A percentile compares a stretch with the other conserved stretches of the same genome.
phyloP scores from a whole-genome alignment of 331 rosid genomes.

The Telfairia occidentalis region DNA sequence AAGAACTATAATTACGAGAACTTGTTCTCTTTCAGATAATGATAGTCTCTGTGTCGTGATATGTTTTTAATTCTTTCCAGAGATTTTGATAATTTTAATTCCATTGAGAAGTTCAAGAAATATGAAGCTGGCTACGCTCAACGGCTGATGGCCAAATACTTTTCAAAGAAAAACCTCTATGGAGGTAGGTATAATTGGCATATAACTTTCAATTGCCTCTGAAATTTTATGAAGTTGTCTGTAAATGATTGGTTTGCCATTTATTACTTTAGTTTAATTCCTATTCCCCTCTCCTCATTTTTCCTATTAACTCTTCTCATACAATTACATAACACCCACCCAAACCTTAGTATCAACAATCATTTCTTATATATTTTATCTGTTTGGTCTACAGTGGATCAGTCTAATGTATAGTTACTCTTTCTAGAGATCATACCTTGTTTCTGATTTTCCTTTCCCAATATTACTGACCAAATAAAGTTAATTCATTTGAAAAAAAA shows the following conservation, averaged over 20 bases:
- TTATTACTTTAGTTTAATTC: background rate
- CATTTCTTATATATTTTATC: background rate
- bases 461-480: background rate
- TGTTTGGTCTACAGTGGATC: background rate
- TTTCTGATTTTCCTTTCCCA: background rate
- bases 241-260: background rate
- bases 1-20: background rate
- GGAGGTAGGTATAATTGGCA: slow-evolving; percentile 27
- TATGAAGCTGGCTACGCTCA: slow-evolving; percentile 38
- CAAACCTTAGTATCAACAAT: too few relatives aligned
- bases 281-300: background rate
- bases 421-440: background rate
- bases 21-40: background rate
- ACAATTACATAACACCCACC: background rate
- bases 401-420: background rate
- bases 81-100: slow-evolving; percentile 16
- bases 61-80: slow-evolving; percentile 20
- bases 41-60: background rate
- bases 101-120: slow-evolving; percentile 35
- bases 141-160: slow-evolving; percentile 39
- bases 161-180: slow-evolving; percentile 36
- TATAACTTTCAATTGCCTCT: background rate
- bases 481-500: background rate
- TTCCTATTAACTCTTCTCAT: background rate
- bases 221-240: background rate